Conservation (phyloP, 108 stramenopile species). For the Cyclotella kingstonii region DNA sequence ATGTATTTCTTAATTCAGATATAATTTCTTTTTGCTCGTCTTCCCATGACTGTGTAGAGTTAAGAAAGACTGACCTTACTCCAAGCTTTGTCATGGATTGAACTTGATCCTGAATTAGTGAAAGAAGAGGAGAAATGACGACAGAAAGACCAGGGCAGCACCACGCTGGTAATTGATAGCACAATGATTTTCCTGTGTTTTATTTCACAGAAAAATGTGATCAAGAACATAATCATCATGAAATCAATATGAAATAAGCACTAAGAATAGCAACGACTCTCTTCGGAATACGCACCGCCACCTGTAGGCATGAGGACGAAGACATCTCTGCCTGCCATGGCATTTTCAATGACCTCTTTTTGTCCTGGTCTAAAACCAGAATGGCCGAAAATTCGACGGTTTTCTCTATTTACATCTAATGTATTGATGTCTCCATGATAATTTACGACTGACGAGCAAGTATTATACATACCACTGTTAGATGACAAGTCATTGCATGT, state of each 20-base stretch:
- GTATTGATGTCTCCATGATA: constrained; percentile 12
- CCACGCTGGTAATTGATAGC: constrained; percentile 97
- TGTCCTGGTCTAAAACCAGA: constrained; percentile 89
- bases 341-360: constrained; percentile 85
- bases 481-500: not conserved
- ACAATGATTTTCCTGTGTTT: constrained; percentile 83
- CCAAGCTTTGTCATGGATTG: constrained; percentile 78
- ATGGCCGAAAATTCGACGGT: constrained; percentile 85
- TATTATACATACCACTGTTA: constrained; percentile 11
- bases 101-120: constrained; percentile 98
- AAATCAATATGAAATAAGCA: constrained; percentile 48
- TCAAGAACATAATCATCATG: no score
- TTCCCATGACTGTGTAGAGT: constrained; percentile 77
- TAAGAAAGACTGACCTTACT: constrained; percentile 81
- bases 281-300: constrained; percentile 50
- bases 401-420: constrained; percentile 63
- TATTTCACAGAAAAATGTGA: no score
- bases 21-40: constrained; percentile 69
- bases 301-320: constrained; percentile 99
- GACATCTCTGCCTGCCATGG: constrained; percentile 88
- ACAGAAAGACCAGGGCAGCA: constrained; percentile 91
- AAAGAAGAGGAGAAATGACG: constrained; percentile 94
- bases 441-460: constrained; percentile 5
- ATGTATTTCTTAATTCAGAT: constrained; percentile 50
- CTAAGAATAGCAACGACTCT: constrained; percentile 50